Percentiles rank a stretch among this genome's conserved stretches.
phyloP scores from a whole-genome alignment of 305 asterid genomes.

The Solanum chacoense region DNA sequence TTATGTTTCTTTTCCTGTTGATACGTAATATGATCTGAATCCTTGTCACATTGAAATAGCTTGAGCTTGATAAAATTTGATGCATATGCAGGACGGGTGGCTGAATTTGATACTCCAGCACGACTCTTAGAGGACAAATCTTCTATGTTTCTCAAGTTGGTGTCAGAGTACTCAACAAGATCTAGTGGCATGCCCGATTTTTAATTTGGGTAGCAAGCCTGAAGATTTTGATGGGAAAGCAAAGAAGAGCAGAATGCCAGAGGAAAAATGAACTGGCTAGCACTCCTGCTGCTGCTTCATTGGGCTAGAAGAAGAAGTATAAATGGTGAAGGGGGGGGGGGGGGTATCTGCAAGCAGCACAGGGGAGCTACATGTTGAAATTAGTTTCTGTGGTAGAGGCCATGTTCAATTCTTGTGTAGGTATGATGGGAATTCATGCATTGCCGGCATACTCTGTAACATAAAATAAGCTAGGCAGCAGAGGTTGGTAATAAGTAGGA shows the following conservation, averaged over 20 bases:
- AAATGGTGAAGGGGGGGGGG: neutral
- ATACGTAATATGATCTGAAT: neutral
- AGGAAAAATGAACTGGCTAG: neutral
- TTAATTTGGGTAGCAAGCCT: slow-evolving; percentile 17
- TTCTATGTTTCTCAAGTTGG: slow-evolving; percentile 93
- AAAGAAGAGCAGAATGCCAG: neutral
- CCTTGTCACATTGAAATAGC: neutral
- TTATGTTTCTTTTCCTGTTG: neutral
- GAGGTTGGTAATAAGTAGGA: slow-evolving; percentile 14
- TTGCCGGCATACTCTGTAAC: slow-evolving; percentile 24
- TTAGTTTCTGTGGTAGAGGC: slow-evolving; percentile 3
- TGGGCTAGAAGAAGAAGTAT: slow-evolving; percentile 5
- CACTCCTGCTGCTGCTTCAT: slow-evolving; percentile 1
- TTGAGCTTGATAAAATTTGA: neutral
- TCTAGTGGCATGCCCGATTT: slow-evolving; percentile 52
- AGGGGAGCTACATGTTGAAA: neutral
- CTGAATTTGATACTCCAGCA: slow-evolving; percentile 84
- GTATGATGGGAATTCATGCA: slow-evolving; percentile 12
- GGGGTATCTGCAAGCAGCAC: neutral
- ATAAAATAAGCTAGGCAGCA: slow-evolving; percentile 35
- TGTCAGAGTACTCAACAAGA: slow-evolving; percentile 77
- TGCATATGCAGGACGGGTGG: slow-evolving; percentile 61
- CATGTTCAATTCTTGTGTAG: slow-evolving; percentile 6
- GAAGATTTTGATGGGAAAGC: neutral
- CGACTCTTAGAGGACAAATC: slow-evolving; percentile 83